These are phyloP conservation scores for Tricholoma saponaceum DNA, from an alignment of 768 basidiomycete genomes.

Conservation along the genomic window DNA sequence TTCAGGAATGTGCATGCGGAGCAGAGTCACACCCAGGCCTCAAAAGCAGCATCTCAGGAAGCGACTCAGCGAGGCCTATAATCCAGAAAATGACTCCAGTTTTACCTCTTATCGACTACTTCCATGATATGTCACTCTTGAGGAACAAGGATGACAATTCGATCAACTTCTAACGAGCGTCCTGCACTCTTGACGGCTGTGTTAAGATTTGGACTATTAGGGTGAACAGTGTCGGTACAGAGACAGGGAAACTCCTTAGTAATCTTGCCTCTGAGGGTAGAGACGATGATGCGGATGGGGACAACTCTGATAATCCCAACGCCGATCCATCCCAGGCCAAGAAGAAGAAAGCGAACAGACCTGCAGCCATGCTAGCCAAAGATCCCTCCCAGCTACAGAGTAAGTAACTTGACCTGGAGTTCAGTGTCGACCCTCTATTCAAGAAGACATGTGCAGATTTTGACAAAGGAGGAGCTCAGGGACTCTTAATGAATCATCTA, in stretches of 20 bases:
- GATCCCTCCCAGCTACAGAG: slow-evolving; percentile 73
- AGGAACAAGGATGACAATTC: slow-evolving; percentile 91
- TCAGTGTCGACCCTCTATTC: slow-evolving; percentile 94
- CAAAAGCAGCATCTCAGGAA: slow-evolving; percentile 44
- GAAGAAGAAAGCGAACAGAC: slow-evolving; percentile 64
- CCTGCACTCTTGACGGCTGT: slow-evolving; percentile 95
- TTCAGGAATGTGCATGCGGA: too few species aligned
- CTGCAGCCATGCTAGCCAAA: slow-evolving; percentile 87
- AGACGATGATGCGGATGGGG: slow-evolving; percentile 57
- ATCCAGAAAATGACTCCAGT: slow-evolving; percentile 40
- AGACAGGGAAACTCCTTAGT: slow-evolving; percentile 91
- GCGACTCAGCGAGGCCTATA: slow-evolving; percentile 57
- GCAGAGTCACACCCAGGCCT: slow-evolving; percentile 36
- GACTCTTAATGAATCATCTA: slow-evolving; percentile 95
- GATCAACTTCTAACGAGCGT: slow-evolving; percentile 99
- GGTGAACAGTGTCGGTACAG: slow-evolving; percentile 94
- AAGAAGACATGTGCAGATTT: slow-evolving; percentile 98
- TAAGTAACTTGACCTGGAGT: slow-evolving; percentile 95
- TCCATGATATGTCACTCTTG: slow-evolving; percentile 95
- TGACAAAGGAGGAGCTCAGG: slow-evolving; percentile 96
- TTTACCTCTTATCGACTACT: slow-evolving; percentile 86
- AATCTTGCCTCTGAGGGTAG: slow-evolving; percentile 68
- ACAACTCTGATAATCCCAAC: slow-evolving; percentile 64
- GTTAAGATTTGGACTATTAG: slow-evolving; percentile 99
- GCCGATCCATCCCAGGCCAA: slow-evolving; percentile 57